These are phyloP conservation scores for Neurospora sp. DNA, from an alignment of 495 filamentous ascomycete species.

Conservation along the genomic window DNA sequence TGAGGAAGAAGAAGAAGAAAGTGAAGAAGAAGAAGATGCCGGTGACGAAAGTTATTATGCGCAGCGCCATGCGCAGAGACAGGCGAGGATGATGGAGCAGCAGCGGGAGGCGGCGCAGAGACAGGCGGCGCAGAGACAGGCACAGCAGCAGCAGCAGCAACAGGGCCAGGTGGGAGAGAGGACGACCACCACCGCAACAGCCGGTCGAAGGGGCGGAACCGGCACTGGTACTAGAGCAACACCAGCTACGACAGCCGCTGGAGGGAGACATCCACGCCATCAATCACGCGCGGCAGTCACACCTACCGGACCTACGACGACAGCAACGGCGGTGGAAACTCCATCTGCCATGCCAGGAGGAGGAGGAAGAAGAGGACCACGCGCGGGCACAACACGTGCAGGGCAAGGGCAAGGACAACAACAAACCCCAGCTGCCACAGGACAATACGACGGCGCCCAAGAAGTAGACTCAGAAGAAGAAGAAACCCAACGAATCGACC, in stretches of 20 bases:
- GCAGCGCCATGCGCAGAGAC: conserved; percentile 7
- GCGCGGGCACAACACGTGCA: neutral
- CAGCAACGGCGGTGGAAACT: neutral
- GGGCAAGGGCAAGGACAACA: neutral
- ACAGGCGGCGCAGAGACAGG: neutral
- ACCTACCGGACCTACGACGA: neutral
- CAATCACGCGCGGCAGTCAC: neutral
- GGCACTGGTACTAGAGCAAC: neutral
- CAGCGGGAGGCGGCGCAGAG: neutral
- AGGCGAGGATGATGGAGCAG: neutral
- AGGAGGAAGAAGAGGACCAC: neutral
- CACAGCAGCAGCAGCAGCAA: neutral
- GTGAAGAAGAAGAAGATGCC: conserved; percentile 14
- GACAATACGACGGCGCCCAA: neutral
- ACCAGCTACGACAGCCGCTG: neutral
- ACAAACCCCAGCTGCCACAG: neutral
- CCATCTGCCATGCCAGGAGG: neutral
- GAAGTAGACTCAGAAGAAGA: neutral
- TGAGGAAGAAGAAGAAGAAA: neutral
- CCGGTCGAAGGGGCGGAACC: neutral
- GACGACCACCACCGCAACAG: neutral
- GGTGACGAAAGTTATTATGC: conserved; percentile 13
- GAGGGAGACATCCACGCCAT: neutral
- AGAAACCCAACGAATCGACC: neutral
- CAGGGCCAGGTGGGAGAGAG: neutral